Evolutionary conservation across 257 asterid genomes (phyloP).

Genomic region (Buddleja alternifolia): DNA sequence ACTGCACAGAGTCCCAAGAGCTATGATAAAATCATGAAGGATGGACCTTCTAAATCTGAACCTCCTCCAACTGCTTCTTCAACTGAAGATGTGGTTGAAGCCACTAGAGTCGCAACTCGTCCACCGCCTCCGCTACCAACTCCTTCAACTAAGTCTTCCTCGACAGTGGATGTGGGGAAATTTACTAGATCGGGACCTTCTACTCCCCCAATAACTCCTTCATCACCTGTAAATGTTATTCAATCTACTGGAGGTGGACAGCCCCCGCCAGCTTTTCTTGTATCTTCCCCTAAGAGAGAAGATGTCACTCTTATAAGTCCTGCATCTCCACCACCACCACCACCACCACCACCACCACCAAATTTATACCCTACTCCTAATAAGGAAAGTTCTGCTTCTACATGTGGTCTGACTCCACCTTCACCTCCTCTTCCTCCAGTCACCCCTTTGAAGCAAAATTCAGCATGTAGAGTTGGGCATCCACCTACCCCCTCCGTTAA

Average conservation of each 20-base stretch:
- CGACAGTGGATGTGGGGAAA: conserved; percentile 23
- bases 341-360: conserved; percentile 12
- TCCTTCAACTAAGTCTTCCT: conserved; percentile 37
- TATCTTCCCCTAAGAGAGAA: conserved; percentile 16
- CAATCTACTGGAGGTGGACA: conserved; percentile 27
- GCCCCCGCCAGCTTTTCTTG: conserved; percentile 32
- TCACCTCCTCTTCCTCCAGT: conserved; percentile 34
- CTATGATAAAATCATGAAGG: conserved; percentile 25
- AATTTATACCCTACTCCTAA: conserved; percentile 1
- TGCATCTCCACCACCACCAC: conserved; percentile 22
- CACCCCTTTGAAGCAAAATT: conserved; percentile 37
- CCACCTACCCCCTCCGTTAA: conserved; percentile 30
- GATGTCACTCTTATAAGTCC: conserved; percentile 26
- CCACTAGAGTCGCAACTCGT: conserved; percentile 26
- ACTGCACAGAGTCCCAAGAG: conserved; percentile 16
- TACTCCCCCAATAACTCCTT: conserved; percentile 19
- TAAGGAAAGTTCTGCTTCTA: conserved; percentile 26
- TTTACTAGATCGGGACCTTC: conserved; percentile 26
- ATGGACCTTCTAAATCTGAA: conserved; percentile 26
- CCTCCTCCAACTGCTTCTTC: conserved; percentile 32
- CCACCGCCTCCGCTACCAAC: conserved; percentile 37
- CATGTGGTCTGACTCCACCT: conserved; percentile 25
- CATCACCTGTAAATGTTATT: conserved; percentile 23
- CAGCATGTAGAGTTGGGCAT: conserved; percentile 9
- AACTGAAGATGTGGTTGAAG: conserved; percentile 34